Percentiles rank a stretch among this genome's conserved stretches.
phyloP scores from a whole-genome alignment of 495 filamentous ascomycete species.

The Xylaria sp. region DNA sequence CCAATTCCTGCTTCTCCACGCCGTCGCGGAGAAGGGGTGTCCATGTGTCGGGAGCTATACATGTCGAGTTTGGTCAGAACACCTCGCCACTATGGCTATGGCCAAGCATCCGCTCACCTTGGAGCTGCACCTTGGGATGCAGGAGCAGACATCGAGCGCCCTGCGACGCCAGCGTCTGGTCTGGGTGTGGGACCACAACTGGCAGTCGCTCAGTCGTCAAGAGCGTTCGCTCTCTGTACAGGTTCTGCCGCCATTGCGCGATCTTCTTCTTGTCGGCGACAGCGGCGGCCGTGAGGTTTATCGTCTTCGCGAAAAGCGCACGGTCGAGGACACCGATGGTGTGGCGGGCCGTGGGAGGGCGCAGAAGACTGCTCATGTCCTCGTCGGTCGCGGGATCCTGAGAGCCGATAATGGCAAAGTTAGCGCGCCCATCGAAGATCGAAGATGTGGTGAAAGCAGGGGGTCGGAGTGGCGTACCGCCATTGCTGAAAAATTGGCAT shows the following conservation, averaged over 20 bases:
- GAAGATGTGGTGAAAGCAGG: neutral
- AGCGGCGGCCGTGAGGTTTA: conserved; percentile 80
- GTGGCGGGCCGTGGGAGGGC: conserved; percentile 78
- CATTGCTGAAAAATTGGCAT: conserved; percentile 23
- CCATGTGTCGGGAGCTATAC: conserved; percentile 76
- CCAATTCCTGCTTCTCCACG: conserved; percentile 68
- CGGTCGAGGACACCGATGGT: conserved; percentile 75
- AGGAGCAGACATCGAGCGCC: conserved; percentile 78
- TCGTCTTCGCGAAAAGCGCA: conserved; percentile 75
- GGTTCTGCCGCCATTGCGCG: conserved; percentile 64
- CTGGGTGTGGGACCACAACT: conserved; percentile 61
- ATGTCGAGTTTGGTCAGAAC: conserved; percentile 26
- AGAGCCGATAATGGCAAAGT: conserved; percentile 5
- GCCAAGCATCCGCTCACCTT: conserved; percentile 58
- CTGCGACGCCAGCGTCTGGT: conserved; percentile 57
- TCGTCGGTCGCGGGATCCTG: conserved; percentile 29
- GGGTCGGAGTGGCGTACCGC: conserved; percentile 19
- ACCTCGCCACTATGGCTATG: conserved; percentile 20
- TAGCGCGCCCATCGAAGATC: conserved; percentile 12
- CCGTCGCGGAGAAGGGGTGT: conserved; percentile 70
- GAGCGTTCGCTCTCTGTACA: conserved; percentile 65
- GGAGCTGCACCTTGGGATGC: conserved; percentile 67
- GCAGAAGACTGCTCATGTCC: conserved; percentile 60
- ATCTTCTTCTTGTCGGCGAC: conserved; percentile 77
- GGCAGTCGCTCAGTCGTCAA: conserved; percentile 61